These are phyloP conservation scores for Colletotrichum zoysiae DNA, from an alignment of 2,329 filamentous ascomycete species.

Conservation along the genomic window DNA sequence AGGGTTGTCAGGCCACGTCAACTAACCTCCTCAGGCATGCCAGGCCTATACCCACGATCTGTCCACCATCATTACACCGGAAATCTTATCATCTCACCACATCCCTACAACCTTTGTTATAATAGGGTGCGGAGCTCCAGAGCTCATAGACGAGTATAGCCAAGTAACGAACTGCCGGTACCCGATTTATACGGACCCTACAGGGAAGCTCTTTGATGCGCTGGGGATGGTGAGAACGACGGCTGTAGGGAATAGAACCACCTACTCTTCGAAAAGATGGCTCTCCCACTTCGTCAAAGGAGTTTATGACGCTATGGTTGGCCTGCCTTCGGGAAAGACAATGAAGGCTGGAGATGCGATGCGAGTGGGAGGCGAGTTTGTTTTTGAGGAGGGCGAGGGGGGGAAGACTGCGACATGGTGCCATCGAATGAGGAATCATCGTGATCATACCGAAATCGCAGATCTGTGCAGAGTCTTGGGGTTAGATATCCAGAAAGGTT, in stretches of 20 bases:
- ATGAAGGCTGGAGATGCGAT: not conserved
- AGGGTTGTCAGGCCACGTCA: too few species aligned
- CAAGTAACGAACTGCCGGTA: not conserved
- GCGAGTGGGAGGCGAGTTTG: not conserved
- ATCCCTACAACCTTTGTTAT: not conserved
- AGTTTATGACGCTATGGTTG: not conserved
- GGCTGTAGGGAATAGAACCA: not conserved
- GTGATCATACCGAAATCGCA: slow-evolving; percentile 1
- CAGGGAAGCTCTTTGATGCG: not conserved
- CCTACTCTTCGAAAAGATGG: not conserved
- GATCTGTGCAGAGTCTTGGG: not conserved
- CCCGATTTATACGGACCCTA: not conserved
- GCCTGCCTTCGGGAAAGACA: not conserved
- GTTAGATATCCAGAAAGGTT: not conserved
- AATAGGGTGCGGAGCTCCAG: not conserved
- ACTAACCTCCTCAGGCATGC: not conserved
- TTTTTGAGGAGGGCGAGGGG: not conserved
- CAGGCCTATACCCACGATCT: not conserved
- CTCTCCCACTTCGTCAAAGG: not conserved
- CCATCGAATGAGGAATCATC: not conserved
- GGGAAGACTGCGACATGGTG: not conserved
- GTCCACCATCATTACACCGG: not conserved
- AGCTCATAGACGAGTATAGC: not conserved
- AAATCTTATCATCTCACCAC: not conserved
- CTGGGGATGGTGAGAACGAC: not conserved